Evolutionary conservation across 306 rosid species (phyloP).

Genomic region (Gynostemma pentaphyllum): DNA sequence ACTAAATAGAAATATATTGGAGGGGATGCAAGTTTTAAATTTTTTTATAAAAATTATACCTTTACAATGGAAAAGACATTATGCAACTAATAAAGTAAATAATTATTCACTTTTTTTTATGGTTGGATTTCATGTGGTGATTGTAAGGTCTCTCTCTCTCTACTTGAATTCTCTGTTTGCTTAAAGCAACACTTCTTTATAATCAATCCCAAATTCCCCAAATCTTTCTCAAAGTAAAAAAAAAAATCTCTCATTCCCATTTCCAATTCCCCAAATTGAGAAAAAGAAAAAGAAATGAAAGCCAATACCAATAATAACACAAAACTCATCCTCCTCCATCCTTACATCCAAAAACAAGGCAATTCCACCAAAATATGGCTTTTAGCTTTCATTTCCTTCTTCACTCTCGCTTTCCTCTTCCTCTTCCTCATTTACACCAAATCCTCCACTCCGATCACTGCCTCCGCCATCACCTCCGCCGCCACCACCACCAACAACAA

Average conservation of each 20-base stretch:
- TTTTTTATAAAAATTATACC: too few species aligned
- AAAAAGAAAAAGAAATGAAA: slow-evolving; percentile 32
- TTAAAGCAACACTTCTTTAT: slow-evolving; percentile 4
- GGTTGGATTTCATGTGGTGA: slow-evolving; percentile 18
- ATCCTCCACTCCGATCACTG: slow-evolving; percentile 12
- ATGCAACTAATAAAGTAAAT: neutral
- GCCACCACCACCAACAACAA: slow-evolving; percentile 21
- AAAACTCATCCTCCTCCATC: slow-evolving; percentile 91
- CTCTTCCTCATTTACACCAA: slow-evolving; percentile 66
- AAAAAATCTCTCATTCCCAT: too few species aligned
- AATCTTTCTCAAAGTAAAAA: neutral
- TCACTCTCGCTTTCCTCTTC: slow-evolving; percentile 73
- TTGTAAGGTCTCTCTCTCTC: slow-evolving; percentile 23
- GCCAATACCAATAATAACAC: slow-evolving; percentile 48
- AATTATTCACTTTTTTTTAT: neutral
- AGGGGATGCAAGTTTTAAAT: too few species aligned
- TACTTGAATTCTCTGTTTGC: slow-evolving; percentile 8
- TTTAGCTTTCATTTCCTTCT: slow-evolving; percentile 60
- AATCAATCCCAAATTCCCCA: slow-evolving; percentile 11
- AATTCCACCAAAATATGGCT: slow-evolving; percentile 77
- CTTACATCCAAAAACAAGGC: slow-evolving; percentile 93
- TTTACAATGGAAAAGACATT: neutral
- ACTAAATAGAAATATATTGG: too few species aligned
- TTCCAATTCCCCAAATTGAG: neutral
- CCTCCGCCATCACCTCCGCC: slow-evolving; percentile 22